Evolutionary conservation across 2,329 filamentous ascomycete genomes (phyloP), one percentile per base, ranked within the genome.

Genomic region (Bretziella fagacearum): DNA sequence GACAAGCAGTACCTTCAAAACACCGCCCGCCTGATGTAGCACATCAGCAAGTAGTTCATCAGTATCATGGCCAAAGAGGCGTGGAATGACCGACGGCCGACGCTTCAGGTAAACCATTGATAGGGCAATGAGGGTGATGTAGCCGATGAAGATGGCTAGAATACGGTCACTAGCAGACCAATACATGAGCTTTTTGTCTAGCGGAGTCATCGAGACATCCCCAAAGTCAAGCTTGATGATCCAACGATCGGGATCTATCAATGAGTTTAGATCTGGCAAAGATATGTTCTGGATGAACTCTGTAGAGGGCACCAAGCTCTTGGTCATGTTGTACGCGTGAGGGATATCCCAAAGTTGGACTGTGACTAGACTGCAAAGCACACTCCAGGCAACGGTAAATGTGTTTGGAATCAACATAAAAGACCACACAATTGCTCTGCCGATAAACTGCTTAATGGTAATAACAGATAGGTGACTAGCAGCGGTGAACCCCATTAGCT

Each of bases 1-100:
- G 56, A 98, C 96, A 51, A 96, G 66, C 44, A 98, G 93, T 18
- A 98, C 91, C 62, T 98, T 98, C 69, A 95, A 78, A 7, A 98
- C 89, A 11, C 93, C 91, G 35, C 91, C 93, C 41, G 91, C 91
- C 68, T 98, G 93, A 53, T 86, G 80, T 18, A 98, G 69, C 1
- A 79, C 71, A 53, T 96, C 89, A 20, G 89, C 80, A 35, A 95
- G 62, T 6, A 79, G 73, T 20, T 80, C 81, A 60, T 96, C 87
- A 70, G 72, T 74, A 26, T 75, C 73, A 50, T 74, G 72, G 44
- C 71, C 67, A 1, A 71, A 62, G 4, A 43, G 15, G n/a, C 20
- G 23, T 6, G 40, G 8, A 48, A 67, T 67, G 3, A 67, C 63
- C 1, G 65, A 64, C 2, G 79, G 78, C 18, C 35, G 37, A 49